These are phyloP conservation scores for Benincasa hispida DNA, from an alignment of 306 rosid species.

Conservation along the genomic window DNA sequence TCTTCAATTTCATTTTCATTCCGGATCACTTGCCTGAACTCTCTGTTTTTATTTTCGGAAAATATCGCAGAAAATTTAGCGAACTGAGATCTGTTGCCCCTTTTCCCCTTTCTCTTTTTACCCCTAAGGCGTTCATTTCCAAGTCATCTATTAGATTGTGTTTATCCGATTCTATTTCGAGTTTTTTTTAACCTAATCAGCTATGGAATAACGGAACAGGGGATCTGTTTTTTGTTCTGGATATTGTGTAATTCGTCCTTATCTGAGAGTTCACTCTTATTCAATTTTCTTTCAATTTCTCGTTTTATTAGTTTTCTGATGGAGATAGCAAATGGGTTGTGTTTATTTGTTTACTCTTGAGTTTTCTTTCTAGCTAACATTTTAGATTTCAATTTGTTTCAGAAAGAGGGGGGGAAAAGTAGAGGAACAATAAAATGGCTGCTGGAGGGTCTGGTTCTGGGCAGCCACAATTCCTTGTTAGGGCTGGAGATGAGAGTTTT, in stretches of 20 bases:
- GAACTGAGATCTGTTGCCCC: not conserved
- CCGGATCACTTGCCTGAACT: not conserved
- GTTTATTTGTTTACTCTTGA: not conserved
- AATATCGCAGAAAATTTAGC: not conserved
- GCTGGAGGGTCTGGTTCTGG: conserved; percentile 27
- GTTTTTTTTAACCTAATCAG: not conserved
- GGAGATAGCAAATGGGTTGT: not conserved
- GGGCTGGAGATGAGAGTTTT: conserved; percentile 52
- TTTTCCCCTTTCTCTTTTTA: not conserved
- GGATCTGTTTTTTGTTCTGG: not conserved
- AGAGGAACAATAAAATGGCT: conserved; percentile 36
- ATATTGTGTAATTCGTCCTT: not conserved
- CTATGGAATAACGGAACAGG: not conserved
- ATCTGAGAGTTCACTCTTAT: not conserved
- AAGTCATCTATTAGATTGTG: not conserved
- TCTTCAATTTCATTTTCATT: not conserved
- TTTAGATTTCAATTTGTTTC: not conserved
- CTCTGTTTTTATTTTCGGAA: not conserved
- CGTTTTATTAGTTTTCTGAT: not conserved
- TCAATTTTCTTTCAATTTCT: not conserved
- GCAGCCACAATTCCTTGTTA: conserved; percentile 74
- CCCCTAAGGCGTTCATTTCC: not conserved
- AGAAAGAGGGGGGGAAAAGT: not conserved
- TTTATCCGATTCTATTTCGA: not conserved
- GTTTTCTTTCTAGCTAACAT: not conserved